Base-by-base conservation (phyloP, 1,284 basidiomycete genomes). In the Irpex rosettiformis region DNA sequence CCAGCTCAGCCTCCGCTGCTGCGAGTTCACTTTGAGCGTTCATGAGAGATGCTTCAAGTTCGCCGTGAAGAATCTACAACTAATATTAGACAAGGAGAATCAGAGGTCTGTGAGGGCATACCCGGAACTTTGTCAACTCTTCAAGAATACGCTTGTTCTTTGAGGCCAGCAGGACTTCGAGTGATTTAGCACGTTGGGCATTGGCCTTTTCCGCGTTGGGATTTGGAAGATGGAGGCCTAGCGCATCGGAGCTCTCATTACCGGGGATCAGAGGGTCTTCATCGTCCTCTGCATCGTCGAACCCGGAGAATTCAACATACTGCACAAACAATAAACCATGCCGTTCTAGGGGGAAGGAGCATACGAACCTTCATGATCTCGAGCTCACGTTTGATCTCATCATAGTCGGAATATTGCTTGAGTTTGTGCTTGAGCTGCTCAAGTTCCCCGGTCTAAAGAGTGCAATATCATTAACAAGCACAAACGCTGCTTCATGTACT, bases 71-170 rank as follows among this genome's bases (percentile, higher is more conserved):
- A 57, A 95, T 88, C 91, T 94, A 28, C 57, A n/a, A 40, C 40
- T 25, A 51, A 22, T 51, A 47, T 45, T 48, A 52, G 58, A 22
- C 59, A 42, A 56, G 49, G 21, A 18, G 40, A 55, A 21, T 11
- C 13, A 29, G 3, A 37, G 11, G 3, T 24, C 37, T 25, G 54
- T 47, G 57, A 42, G 52, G 24, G 70, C 82, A 18, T 65, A 93
- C 93, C 58, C 96, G 81, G 66, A 98, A 86, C 65, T 88, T 94
- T 2, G 96, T 96, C 43, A 98, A 75, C 69, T 98, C 94, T 66
- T 98, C 95, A 48, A 94, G 82, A n/a, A 99, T 84, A 52, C 91
- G 86, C 68, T 93, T 93, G 75, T 98, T 99, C 79, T 98, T 98
- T 53, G 85, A 88, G 2, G 96, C 92, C 27, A 99, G 82, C 1